A percentile compares a stretch with the other conserved stretches of the same genome.
These are phyloP conservation scores for Trichoderma gamsii DNA, from an alignment of 495 filamentous ascomycete genomes.

Conservation along the genomic window DNA sequence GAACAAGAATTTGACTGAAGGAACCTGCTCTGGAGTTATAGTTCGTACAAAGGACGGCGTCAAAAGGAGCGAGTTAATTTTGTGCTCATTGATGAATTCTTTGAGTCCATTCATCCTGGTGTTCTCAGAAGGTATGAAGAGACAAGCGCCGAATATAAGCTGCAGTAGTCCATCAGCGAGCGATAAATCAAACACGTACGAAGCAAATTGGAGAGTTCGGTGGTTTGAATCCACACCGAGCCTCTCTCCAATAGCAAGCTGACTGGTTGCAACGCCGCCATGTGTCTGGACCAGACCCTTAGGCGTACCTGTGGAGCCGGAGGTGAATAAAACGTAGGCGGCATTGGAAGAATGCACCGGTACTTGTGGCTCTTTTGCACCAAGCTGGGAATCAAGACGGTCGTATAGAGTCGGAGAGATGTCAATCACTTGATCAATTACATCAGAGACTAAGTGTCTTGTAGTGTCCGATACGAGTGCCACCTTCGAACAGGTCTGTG, in stretches of 20 bases:
- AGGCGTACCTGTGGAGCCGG: conserved; percentile 41
- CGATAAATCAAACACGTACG: conserved; percentile 56
- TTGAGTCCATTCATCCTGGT: conserved; percentile 6
- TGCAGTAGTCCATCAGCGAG: conserved; percentile 32
- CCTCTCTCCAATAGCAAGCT: conserved; percentile 33
- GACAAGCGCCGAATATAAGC: neutral
- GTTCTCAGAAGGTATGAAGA: conserved; percentile 8
- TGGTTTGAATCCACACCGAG: conserved; percentile 36
- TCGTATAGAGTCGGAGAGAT: conserved; percentile 40
- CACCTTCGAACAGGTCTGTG: conserved; percentile 28
- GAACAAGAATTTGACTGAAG: neutral
- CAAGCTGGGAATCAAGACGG: neutral
- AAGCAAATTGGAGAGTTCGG: conserved; percentile 54
- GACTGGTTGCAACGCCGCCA: conserved; percentile 30
- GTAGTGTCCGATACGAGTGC: conserved; percentile 27
- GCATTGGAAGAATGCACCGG: conserved; percentile 34
- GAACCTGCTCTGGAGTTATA: conserved; percentile 17
- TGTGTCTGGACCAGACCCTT: conserved; percentile 42
- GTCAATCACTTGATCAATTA: conserved; percentile 40
- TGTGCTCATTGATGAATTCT: neutral
- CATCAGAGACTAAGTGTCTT: too few relatives aligned
- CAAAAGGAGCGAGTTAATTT: conserved; percentile 36
- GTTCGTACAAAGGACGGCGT: conserved; percentile 48
- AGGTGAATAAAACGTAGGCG: conserved; percentile 53
- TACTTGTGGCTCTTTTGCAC: conserved; percentile 12